Percentiles rank a stretch among this genome's conserved stretches.
Evolutionary conservation across 2,329 filamentous ascomycete genomes (phyloP).

Genomic region (Phialemonium atrogriseum): DNA sequence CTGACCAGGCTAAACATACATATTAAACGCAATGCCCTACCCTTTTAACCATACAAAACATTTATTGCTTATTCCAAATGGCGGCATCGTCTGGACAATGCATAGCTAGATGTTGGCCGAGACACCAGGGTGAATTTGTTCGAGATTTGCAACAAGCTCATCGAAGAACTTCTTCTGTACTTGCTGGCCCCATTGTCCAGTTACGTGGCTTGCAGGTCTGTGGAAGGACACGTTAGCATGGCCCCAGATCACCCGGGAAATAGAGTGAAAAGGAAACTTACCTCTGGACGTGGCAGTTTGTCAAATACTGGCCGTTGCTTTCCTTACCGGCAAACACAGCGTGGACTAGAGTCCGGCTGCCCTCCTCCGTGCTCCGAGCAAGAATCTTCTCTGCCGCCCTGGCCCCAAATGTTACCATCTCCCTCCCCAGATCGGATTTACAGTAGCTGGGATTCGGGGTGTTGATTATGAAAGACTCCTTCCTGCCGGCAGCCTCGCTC

Average conservation of each 20-base stretch:
- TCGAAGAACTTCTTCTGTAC: slow-evolving; percentile 21
- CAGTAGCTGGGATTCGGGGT: slow-evolving; percentile 32
- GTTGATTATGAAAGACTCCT: slow-evolving; percentile 22
- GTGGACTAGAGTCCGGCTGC: slow-evolving; percentile 23
- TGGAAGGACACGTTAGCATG: slow-evolving; percentile 1
- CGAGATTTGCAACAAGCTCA: slow-evolving; percentile 24
- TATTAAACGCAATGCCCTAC: no score
- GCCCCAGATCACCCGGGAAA: no score
- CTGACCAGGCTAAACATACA: no score
- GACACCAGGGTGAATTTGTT: slow-evolving; percentile 19
- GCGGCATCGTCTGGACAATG: no score
- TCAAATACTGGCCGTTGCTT: slow-evolving; percentile 23
- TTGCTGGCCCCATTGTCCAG: slow-evolving; percentile 19
- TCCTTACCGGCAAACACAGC: slow-evolving; percentile 21
- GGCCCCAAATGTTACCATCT: no score
- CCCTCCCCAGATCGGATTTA: slow-evolving; percentile 21
- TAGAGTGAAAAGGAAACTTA: slow-evolving; percentile 8
- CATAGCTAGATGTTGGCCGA: slow-evolving; percentile 13
- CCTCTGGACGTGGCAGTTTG: slow-evolving; percentile 19
- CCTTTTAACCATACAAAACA: no score
- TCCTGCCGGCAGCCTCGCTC: slow-evolving; percentile 2
- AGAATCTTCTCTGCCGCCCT: slow-evolving; percentile 15
- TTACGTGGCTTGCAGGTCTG: slow-evolving; percentile 21
- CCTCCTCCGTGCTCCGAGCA: slow-evolving; percentile 36
- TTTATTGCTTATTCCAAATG: no score